Percentiles rank a stretch among this genome's conserved stretches.
Evolutionary conservation across 805 yeast species (phyloP).

Genomic region (Zygoascus bituminiphila): DNA sequence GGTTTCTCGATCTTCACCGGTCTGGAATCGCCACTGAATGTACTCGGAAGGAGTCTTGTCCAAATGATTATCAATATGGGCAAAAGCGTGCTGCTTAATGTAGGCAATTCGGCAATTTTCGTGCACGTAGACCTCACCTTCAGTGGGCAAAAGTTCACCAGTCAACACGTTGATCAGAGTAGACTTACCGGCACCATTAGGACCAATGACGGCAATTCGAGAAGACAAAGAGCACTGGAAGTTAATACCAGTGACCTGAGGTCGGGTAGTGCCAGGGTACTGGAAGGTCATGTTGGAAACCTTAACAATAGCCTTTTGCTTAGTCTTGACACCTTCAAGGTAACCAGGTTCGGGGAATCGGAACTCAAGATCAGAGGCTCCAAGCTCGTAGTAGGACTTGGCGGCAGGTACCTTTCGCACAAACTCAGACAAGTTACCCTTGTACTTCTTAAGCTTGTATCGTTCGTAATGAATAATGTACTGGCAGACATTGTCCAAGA

Average conservation of each 20-base stretch:
- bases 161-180: constrained; percentile 97
- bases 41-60: constrained; percentile 99
- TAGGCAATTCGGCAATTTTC: constrained; percentile 99
- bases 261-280: constrained; percentile 97
- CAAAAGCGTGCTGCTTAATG: constrained; percentile 99
- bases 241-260: constrained; percentile 82
- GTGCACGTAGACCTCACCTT: constrained; percentile 98
- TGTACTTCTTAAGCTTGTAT: constrained; percentile 98
- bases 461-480: constrained; percentile 99
- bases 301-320: constrained; percentile 99
- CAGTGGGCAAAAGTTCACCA: constrained; percentile 98
- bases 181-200: constrained; percentile 99
- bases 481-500: constrained; percentile 95
- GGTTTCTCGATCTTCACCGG: constrained; percentile 99
- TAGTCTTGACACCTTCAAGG: constrained; percentile 99
- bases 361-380: constrained; percentile 96
- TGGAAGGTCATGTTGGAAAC: constrained; percentile 97
- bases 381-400: constrained; percentile 96
- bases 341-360: constrained; percentile 99
- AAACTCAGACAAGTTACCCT: constrained; percentile 98
- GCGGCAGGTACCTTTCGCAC: constrained; percentile 99
- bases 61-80: constrained; percentile 96
- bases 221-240: constrained; percentile 99
- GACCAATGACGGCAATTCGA: constrained; percentile 99
- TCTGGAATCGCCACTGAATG: constrained; percentile 99